Percentiles rank a stretch among this genome's conserved stretches.
Conservation (phyloP, 805 yeast genomes). For the Kazachstania viticola region DNA sequence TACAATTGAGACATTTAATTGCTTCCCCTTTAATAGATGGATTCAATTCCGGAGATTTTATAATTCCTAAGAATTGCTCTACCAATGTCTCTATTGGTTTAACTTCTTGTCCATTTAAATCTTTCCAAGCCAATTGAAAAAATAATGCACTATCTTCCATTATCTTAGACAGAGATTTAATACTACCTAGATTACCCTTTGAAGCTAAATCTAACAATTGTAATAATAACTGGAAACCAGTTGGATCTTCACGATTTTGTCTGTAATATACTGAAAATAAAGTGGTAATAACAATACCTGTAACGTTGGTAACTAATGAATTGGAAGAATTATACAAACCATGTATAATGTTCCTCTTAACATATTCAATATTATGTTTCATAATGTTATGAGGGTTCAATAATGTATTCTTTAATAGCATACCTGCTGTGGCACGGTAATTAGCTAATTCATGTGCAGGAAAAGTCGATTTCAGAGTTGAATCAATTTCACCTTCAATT, state of each 20-base stretch:
- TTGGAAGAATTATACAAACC: constrained; percentile 26
- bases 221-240: constrained; percentile 57
- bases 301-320: constrained; percentile 61
- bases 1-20: constrained; percentile 64
- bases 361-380: constrained; percentile 29
- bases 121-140: constrained; percentile 52
- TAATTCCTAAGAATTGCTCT: constrained; percentile 48
- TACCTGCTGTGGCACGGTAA: constrained; percentile 75
- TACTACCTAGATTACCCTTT: constrained; percentile 32
- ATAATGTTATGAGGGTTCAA: constrained; percentile 23
- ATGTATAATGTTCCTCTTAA: constrained; percentile 32
- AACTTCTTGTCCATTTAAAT: constrained; percentile 12
- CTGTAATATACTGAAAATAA: constrained; percentile 44
- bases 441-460: constrained; percentile 15
- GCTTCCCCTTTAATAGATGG: constrained; percentile 48
- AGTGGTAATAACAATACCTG: constrained; percentile 84
- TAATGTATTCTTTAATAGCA: constrained; percentile 70
- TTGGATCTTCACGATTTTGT: constrained; percentile 28
- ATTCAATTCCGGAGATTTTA: constrained; percentile 21
- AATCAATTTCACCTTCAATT: constrained; percentile 39
- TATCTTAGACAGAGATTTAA: constrained; percentile 71
- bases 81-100: constrained; percentile 60
- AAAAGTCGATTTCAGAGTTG: constrained; percentile 26
- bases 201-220: constrained; percentile 52
- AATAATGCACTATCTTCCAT: constrained; percentile 75